Evolutionary conservation across 768 basidiomycete species (phyloP).

Genomic region (Pisolithus microcarpus): DNA sequence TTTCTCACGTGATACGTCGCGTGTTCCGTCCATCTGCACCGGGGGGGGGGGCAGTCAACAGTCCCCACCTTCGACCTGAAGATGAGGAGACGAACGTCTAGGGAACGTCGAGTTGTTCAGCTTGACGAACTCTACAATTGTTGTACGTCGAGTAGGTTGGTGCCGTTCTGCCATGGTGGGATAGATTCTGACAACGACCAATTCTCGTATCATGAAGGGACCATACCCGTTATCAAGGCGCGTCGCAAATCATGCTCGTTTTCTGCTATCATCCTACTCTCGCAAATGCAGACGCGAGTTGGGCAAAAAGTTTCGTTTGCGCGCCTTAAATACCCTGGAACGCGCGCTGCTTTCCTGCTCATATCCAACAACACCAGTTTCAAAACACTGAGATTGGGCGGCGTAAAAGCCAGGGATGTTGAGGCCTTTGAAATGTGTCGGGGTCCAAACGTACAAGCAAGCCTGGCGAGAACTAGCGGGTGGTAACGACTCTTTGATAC

Average conservation of each 20-base stretch:
- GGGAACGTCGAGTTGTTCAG: too few relatives aligned
- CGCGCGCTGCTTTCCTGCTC: constrained; percentile 19
- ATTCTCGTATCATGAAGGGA: constrained; percentile 51
- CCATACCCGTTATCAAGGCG: constrained; percentile 73
- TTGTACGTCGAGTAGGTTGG: too few relatives aligned
- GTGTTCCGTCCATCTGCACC: too few relatives aligned
- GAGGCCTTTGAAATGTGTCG: constrained; percentile 69
- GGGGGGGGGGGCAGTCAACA: too few relatives aligned
- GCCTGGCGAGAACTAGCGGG: constrained; percentile 56
- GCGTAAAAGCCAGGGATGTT: constrained; percentile 52
- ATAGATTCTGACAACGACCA: constrained; percentile 82
- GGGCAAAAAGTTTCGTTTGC: background rate
- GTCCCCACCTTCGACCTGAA: too few relatives aligned
- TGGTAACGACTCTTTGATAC: constrained; percentile 55
- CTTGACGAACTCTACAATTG: too few relatives aligned
- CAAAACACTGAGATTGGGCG: constrained; percentile 75
- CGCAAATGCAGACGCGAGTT: too few relatives aligned
- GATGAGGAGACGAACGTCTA: too few relatives aligned
- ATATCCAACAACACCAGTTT: constrained; percentile 52
- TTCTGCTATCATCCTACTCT: background rate
- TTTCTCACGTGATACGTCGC: too few relatives aligned
- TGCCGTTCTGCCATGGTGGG: constrained; percentile 41
- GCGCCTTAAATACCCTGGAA: constrained; percentile 16
- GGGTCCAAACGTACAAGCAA: constrained; percentile 76
- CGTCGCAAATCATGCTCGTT: background rate